Evolutionary conservation across 306 rosid species (phyloP).

Genomic region (Nissolia schottii): DNA sequence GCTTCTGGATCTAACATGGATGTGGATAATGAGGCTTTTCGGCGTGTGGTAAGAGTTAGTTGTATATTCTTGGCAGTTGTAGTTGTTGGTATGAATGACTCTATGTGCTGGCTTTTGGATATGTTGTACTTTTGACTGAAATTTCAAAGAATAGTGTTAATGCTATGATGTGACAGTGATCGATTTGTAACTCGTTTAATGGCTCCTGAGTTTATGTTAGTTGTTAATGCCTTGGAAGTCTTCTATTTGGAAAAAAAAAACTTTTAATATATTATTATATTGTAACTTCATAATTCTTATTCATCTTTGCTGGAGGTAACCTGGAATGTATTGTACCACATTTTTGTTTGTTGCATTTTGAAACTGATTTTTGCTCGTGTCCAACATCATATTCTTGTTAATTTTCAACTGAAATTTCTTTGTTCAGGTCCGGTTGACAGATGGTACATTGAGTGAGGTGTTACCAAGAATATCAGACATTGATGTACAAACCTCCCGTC

Average conservation of each 20-base stretch:
- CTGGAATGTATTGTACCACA: neutral
- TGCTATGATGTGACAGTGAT: neutral
- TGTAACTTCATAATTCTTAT: neutral
- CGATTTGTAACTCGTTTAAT: neutral
- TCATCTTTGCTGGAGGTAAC: neutral
- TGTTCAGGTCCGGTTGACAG: conserved; percentile 67
- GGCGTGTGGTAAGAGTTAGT: conserved; percentile 57
- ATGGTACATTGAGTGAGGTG: conserved; percentile 52
- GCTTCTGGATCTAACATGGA: conserved; percentile 85
- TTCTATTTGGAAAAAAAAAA: neutral
- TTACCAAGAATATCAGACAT: conserved; percentile 71
- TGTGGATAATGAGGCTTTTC: conserved; percentile 79
- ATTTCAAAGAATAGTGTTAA: neutral
- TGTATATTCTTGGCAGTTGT: conserved; percentile 9
- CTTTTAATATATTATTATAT: too few relatives aligned
- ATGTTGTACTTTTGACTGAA: conserved; percentile 14
- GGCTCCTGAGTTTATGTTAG: neutral
- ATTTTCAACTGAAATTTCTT: conserved; percentile 22
- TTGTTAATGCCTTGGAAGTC: neutral
- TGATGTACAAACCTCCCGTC: conserved; percentile 78
- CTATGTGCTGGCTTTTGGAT: conserved; percentile 2
- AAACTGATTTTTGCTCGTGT: neutral
- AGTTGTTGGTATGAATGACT: neutral
- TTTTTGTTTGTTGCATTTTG: conserved; percentile 14
- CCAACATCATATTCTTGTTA: conserved; percentile 1